Conservation (phyloP, 306 rosid species). For the Betula pendula region DNA sequence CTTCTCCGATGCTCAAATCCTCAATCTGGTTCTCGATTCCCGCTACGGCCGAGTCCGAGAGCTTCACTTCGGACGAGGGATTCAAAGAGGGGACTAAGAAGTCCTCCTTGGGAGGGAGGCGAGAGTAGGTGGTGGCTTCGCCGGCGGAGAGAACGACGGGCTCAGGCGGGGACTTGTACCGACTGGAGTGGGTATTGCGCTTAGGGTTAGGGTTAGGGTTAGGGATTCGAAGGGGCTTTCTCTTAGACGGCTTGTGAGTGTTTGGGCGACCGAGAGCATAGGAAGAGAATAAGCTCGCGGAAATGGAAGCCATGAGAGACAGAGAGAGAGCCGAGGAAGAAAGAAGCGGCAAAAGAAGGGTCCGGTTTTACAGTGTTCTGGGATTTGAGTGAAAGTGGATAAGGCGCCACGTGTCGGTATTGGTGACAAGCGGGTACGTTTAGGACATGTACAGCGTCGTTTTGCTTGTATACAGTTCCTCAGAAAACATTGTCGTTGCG, state of each 20-base stretch:
- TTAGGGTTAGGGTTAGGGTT: slow-evolving; percentile 32
- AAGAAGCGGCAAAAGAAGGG: not conserved
- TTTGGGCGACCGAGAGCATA: slow-evolving; percentile 54
- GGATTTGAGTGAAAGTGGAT: not conserved
- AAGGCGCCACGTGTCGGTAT: slow-evolving; percentile 30
- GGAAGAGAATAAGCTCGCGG: slow-evolving; percentile 53
- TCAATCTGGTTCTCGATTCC: slow-evolving; percentile 28
- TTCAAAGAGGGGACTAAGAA: slow-evolving; percentile 36
- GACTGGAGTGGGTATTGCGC: slow-evolving; percentile 26
- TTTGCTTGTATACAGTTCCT: too few relatives aligned
- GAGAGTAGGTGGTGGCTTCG: slow-evolving; percentile 82
- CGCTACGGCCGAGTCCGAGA: slow-evolving; percentile 54
- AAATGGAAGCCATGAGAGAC: slow-evolving; percentile 51
- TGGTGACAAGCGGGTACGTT: not conserved
- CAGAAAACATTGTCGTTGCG: too few relatives aligned
- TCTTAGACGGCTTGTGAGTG: slow-evolving; percentile 8
- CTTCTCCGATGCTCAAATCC: slow-evolving; percentile 20
- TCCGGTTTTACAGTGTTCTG: not conserved
- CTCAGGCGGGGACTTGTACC: slow-evolving; percentile 31
- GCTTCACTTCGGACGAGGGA: slow-evolving; percentile 62
- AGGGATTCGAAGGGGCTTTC: slow-evolving; percentile 35
- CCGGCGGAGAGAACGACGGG: slow-evolving; percentile 47
- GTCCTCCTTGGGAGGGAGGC: slow-evolving; percentile 83
- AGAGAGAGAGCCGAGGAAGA: not conserved
- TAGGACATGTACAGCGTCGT: not conserved